These are phyloP conservation scores for Axilococcus clingmanii DNA, from an alignment of 139 green algal genomes.

Conservation along the genomic window DNA sequence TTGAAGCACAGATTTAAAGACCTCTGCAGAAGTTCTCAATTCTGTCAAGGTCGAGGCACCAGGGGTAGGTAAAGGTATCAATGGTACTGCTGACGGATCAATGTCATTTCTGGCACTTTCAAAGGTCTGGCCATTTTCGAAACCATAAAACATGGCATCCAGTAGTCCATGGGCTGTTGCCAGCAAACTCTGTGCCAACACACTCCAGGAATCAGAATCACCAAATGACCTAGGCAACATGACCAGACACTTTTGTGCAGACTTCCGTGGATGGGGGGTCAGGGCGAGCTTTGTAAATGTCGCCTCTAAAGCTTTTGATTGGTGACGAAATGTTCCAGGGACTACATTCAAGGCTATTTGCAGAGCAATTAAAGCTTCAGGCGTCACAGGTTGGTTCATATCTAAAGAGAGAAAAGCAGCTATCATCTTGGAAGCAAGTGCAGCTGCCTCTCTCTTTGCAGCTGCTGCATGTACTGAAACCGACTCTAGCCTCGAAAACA, in stretches of 20 bases:
- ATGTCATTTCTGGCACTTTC: background rate
- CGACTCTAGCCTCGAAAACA: no score
- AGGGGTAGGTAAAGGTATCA: background rate
- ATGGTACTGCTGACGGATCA: constrained; percentile 10
- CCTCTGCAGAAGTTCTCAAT: background rate
- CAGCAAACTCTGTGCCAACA: constrained; percentile 18
- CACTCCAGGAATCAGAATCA: constrained; percentile 26
- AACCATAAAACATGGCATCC: constrained; percentile 16
- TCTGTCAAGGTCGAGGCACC: background rate
- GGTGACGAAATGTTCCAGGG: constrained; percentile 9
- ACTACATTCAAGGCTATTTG: constrained; percentile 16
- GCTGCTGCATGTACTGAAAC: no score
- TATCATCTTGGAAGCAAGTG: no score
- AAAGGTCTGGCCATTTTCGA: constrained; percentile 1
- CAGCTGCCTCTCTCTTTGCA: no score
- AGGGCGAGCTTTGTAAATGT: background rate
- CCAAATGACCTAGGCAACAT: constrained; percentile 19
- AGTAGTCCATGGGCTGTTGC: constrained; percentile 24
- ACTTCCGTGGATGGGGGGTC: background rate
- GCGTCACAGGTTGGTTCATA: background rate
- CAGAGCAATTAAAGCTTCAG: constrained; percentile 1
- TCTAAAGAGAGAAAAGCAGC: background rate
- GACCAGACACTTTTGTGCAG: constrained; percentile 8
- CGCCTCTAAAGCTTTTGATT: constrained; percentile 12
- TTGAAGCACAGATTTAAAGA: constrained; percentile 15